phyloP scores from a whole-genome alignment of 345 rosid species.

The Camelina sativa region DNA sequence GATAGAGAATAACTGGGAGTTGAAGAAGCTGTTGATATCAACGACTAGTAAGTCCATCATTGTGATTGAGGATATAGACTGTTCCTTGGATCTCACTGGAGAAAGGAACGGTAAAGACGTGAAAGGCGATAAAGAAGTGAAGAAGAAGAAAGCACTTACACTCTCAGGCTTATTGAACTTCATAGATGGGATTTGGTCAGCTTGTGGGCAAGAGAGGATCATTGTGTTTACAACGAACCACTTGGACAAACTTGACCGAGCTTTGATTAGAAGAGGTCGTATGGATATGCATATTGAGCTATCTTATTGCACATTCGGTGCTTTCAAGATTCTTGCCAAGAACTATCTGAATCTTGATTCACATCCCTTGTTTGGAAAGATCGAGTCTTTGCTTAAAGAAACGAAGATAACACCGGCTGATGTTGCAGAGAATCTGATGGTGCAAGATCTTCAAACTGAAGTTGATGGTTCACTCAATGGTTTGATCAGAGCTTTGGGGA shows the following conservation, averaged over 20 bases:
- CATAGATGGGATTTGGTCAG: conserved; percentile 57
- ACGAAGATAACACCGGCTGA: conserved; percentile 51
- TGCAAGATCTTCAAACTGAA: conserved; percentile 37
- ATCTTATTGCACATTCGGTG: conserved; percentile 52
- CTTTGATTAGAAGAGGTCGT: conserved; percentile 52
- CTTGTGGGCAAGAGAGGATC: conserved; percentile 50
- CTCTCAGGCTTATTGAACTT: conserved; percentile 52
- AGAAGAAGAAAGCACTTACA: conserved; percentile 37
- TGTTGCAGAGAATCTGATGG: conserved; percentile 53
- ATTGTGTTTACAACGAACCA: conserved; percentile 52
- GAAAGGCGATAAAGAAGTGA: conserved; percentile 8
- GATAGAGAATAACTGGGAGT: conserved; percentile 42
- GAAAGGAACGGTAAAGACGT: conserved; percentile 33
- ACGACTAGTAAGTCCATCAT: conserved; percentile 49
- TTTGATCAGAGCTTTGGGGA: conserved; percentile 44
- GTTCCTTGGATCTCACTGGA: conserved; percentile 52
- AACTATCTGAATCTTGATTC: conserved; percentile 50
- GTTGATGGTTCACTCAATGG: conserved; percentile 39
- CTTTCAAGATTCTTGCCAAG: conserved; percentile 52
- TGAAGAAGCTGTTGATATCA: conserved; percentile 44
- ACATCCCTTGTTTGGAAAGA: conserved; percentile 39
- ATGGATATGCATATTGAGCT: conserved; percentile 54
- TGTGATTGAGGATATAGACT: conserved; percentile 55
- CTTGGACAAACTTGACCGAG: conserved; percentile 50
- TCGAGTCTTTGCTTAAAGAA: conserved; percentile 42